Base-by-base conservation (phyloP, 2,329 filamentous ascomycete genomes). In the Xylariaceae sp. region DNA sequence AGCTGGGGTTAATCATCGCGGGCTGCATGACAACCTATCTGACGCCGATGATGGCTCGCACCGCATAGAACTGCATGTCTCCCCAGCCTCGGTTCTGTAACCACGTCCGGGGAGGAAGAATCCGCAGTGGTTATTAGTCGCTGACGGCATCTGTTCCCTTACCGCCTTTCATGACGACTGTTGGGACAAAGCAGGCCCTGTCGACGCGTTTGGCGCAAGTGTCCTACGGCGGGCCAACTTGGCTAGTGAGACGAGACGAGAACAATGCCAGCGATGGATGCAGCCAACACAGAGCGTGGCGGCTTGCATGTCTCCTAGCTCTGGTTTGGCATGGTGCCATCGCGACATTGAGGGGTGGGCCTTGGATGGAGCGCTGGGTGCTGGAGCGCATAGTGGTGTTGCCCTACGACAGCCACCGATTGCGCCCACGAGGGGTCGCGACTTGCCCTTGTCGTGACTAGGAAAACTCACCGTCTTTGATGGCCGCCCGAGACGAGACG, bases 301-400 rank as follows among this genome's bases (percentile, higher is more conserved):
- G 52, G 52, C 43, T 50, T 57, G 55, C 50, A 59, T 55, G 52
- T 48, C 46, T 49, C 55, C 57, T 63, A 62, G 48, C 46, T 58
- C 58, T 55, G 45, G 46, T 61, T 61, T 52, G 57, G 59, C 48
- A 62, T 62, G 58, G 61, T 62, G 55, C 51, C 57, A 62, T 61
- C 49, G 58, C 56, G 52, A 59, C 49, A 55, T 51, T 53, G 60
- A 61, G 61, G 59, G 58, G 58, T 59, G 47, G 49, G 22, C 39
- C 44, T 42, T 15, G 51, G 47, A 48, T 55, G 50, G 45, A 47
- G 45, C 36, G 49, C 45, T 27, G 22, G 22, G 22, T 27, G 22
- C 22, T 27, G 22, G 22, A 27, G 7, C 22, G 22, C 22, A 27
- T 27, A 48, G 47, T 48, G 52, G 36, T 42, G 36, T 51, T 45